A percentile compares a stretch with the other conserved stretches of the same genome.
phyloP scores from a whole-genome alignment of 1,139 yeast genomes.

The Scheffersomyces cryptocercus region DNA sequence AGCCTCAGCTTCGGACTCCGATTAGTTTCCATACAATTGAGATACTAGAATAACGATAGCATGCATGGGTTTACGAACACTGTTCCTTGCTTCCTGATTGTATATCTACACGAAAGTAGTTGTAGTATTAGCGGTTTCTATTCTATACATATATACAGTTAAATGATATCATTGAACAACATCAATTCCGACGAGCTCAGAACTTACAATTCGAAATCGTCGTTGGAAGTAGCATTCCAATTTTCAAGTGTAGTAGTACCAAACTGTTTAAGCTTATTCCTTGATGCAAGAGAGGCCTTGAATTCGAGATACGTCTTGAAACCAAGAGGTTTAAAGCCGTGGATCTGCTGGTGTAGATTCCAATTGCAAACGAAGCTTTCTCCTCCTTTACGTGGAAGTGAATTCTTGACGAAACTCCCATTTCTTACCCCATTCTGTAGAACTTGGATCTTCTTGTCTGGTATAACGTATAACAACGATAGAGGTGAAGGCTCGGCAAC shows the following conservation, averaged over 20 bases:
- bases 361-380: slow-evolving; percentile 42
- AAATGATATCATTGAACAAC: not conserved
- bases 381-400: slow-evolving; percentile 47
- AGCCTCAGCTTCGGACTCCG: slow-evolving; percentile 40
- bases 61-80: not conserved
- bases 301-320: slow-evolving; percentile 23
- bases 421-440: slow-evolving; percentile 56
- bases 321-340: slow-evolving; percentile 7
- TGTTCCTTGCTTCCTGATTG: not conserved
- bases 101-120: slow-evolving; percentile 1
- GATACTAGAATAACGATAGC: not conserved
- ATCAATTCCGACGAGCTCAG: no score
- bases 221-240: slow-evolving; percentile 35
- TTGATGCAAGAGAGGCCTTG: slow-evolving; percentile 21
- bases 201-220: slow-evolving; percentile 26
- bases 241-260: slow-evolving; percentile 24
- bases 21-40: slow-evolving; percentile 9
- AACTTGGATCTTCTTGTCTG: slow-evolving; percentile 33
- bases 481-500: slow-evolving; percentile 33
- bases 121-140: not conserved
- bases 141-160: not conserved
- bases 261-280: slow-evolving; percentile 24
- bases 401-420: slow-evolving; percentile 48
- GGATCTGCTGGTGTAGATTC: slow-evolving; percentile 21
- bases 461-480: slow-evolving; percentile 34